A percentile compares a stretch with the other conserved stretches of the same genome.
phyloP scores from a whole-genome alignment of 2,329 filamentous ascomycete species.

The Exophiala bonariae region DNA sequence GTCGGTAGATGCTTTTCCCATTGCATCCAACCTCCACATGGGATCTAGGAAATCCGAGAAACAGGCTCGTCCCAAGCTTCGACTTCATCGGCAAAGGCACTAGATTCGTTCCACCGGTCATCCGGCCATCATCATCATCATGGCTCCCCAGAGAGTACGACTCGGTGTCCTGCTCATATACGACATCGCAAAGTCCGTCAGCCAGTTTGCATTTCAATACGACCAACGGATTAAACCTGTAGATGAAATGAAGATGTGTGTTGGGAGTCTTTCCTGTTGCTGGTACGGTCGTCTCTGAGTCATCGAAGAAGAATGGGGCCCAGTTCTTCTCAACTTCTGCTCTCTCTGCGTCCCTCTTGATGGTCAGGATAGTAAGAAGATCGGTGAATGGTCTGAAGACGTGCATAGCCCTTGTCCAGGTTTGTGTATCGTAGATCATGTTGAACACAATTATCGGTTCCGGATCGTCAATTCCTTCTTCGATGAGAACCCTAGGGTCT shows the following conservation, averaged over 20 bases:
- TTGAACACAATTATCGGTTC: conserved; percentile 31
- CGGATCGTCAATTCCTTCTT: conserved; percentile 25
- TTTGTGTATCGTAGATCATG: conserved; percentile 20
- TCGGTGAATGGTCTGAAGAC: conserved; percentile 28
- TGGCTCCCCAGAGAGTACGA: conserved; percentile 1
- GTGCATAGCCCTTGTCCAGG: conserved; percentile 20
- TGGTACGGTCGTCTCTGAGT: background rate
- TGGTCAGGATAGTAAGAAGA: conserved; percentile 20
- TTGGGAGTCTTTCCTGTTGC: conserved; percentile 7
- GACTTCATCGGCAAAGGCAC: conserved; percentile 11
- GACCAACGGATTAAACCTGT: conserved; percentile 16
- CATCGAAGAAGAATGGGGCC: conserved; percentile 24
- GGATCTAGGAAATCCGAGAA: conserved; percentile 20
- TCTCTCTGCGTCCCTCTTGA: conserved; percentile 15
- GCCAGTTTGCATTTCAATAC: conserved; percentile 13
- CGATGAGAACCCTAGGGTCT: conserved; percentile 28
- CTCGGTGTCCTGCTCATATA: conserved; percentile 17
- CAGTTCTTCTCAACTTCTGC: conserved; percentile 25
- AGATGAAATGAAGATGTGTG: conserved; percentile 20
- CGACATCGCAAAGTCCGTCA: conserved; percentile 15
- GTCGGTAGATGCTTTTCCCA: conserved; percentile 18
- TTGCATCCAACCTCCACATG: conserved; percentile 18
- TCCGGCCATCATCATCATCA: conserved; percentile 10
- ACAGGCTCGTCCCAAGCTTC: conserved; percentile 3
- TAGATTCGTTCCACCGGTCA: conserved; percentile 25